A percentile compares a stretch with the other conserved stretches of the same genome.
Conservation (phyloP, 1,284 basidiomycete genomes). For the Tilletia setariae region DNA sequence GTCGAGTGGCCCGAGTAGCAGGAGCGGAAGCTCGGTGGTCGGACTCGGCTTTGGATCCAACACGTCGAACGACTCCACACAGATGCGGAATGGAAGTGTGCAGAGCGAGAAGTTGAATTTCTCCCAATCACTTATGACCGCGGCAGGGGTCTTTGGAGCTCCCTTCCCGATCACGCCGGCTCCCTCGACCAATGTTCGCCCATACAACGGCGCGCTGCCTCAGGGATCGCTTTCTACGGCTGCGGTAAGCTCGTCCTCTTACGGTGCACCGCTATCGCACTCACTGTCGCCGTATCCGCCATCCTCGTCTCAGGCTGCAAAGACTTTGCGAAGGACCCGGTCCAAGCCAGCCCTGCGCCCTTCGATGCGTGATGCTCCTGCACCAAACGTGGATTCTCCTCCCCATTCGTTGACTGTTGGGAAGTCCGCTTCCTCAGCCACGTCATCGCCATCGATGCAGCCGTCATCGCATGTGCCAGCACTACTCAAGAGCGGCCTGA, state of each 20-base stretch:
- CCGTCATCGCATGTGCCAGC: neutral
- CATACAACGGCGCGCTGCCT: too few relatives aligned
- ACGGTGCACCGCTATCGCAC: neutral
- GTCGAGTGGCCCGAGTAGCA: neutral
- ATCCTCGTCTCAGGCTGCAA: neutral
- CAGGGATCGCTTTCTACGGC: too few relatives aligned
- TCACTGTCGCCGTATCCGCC: neutral
- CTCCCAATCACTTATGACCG: too few relatives aligned
- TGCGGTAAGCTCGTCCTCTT: too few relatives aligned
- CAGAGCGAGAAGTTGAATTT: too few relatives aligned
- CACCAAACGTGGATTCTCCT: neutral
- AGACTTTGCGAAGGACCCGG: neutral
- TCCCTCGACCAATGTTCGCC: too few relatives aligned
- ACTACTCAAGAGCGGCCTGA: neutral
- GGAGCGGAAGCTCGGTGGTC: slow-evolving; percentile 1
- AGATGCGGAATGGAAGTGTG: neutral
- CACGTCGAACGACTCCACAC: neutral
- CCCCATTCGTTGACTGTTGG: neutral
- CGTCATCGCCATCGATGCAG: neutral
- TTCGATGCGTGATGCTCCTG: neutral
- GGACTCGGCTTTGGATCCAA: neutral
- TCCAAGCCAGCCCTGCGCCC: neutral
- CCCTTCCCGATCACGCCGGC: too few relatives aligned
- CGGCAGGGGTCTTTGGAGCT: too few relatives aligned
- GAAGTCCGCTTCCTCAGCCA: neutral